These are phyloP conservation scores for Aureobasidium sp. DNA, from an alignment of 2,329 filamentous ascomycete genomes.

Conservation along the genomic window DNA sequence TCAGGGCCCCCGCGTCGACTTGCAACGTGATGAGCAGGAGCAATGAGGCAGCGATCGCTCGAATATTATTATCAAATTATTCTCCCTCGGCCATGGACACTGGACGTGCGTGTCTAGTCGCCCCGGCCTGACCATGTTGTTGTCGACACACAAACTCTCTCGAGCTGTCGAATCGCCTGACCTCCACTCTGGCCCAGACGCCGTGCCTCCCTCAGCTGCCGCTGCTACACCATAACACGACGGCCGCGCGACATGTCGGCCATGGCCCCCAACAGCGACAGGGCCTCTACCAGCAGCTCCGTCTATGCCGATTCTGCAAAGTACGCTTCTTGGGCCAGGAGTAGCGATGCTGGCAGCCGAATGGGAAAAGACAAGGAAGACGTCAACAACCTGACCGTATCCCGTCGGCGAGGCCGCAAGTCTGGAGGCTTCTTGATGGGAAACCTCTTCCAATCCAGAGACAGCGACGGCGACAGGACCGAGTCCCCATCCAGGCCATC, in stretches of 20 bases:
- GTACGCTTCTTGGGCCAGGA: conserved; percentile 3
- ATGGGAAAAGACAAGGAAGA: conserved; percentile 11
- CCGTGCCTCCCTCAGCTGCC: neutral
- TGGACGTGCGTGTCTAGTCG: neutral
- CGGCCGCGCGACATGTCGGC: neutral
- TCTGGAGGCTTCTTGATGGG: conserved; percentile 10
- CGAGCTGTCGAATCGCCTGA: no score
- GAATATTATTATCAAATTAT: neutral
- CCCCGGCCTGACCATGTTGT: neutral
- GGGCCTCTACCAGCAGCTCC: neutral
- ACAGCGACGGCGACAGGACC: neutral
- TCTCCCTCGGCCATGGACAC: neutral
- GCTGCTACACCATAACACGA: neutral
- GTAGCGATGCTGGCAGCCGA: neutral
- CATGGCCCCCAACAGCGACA: conserved; percentile 10
- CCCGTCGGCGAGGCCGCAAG: neutral
- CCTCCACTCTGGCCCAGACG: no score
- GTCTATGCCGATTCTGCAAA: neutral
- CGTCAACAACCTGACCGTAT: conserved; percentile 4
- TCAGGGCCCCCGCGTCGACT: neutral
- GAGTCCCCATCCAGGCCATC: neutral
- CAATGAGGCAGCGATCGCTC: neutral
- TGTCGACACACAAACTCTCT: neutral
- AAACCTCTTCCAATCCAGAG: neutral
- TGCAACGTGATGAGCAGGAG: neutral